Percentiles rank a stretch among this genome's conserved stretches.
These are phyloP conservation scores for Collybiopsis confluens DNA, from an alignment of 768 basidiomycete species.

Conservation along the genomic window DNA sequence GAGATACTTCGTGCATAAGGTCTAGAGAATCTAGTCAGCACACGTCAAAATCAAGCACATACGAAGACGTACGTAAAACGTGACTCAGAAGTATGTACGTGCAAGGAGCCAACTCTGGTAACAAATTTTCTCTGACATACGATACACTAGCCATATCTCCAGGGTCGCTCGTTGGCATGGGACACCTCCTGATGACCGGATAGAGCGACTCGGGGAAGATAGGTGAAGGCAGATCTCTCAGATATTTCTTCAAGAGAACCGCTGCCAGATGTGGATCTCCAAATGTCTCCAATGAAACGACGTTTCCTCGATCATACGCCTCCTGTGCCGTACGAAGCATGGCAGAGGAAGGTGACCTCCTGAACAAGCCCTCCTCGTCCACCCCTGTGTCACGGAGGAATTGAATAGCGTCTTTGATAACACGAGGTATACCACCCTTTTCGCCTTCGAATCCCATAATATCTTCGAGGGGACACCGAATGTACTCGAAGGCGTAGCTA, in stretches of 20 bases:
- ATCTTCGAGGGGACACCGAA: slow-evolving; percentile 83
- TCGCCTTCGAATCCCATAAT: slow-evolving; percentile 83
- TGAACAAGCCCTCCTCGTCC: slow-evolving; percentile 75
- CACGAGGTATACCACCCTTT: slow-evolving; percentile 77
- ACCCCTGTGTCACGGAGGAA: slow-evolving; percentile 68
- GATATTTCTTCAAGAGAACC: slow-evolving; percentile 81
- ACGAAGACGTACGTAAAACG: slow-evolving; percentile 50
- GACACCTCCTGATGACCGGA: slow-evolving; percentile 63
- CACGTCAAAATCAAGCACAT: not conserved
- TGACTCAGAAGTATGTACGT: slow-evolving; percentile 70
- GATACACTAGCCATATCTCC: slow-evolving; percentile 52
- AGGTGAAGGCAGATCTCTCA: slow-evolving; percentile 75
- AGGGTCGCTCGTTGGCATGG: slow-evolving; percentile 45
- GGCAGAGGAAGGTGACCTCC: slow-evolving; percentile 72
- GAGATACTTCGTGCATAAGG: slow-evolving; percentile 74
- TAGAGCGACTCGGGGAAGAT: slow-evolving; percentile 74
- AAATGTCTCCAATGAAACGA: slow-evolving; percentile 74
- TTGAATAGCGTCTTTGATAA: slow-evolving; percentile 70
- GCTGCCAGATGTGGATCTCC: slow-evolving; percentile 78
- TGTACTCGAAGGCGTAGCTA: slow-evolving; percentile 53
- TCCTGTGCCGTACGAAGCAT: slow-evolving; percentile 72
- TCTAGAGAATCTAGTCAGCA: slow-evolving; percentile 39
- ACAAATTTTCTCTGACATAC: slow-evolving; percentile 66
- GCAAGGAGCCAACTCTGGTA: slow-evolving; percentile 68
- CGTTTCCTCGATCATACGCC: slow-evolving; percentile 82